Base-by-base conservation (phyloP, 257 asterid genomes). In the Primulina huaijiensis region DNA sequence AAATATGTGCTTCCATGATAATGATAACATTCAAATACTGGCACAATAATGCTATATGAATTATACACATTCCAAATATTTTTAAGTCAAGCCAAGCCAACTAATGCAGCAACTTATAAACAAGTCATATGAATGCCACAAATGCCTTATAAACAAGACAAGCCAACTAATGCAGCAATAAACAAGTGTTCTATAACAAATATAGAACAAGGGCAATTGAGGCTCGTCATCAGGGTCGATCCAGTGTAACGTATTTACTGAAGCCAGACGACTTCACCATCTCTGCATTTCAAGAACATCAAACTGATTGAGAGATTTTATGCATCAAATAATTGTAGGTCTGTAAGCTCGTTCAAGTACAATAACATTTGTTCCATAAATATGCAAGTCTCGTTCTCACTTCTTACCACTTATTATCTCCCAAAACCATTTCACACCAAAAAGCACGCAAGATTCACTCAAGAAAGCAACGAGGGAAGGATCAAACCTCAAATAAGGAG, bases 401-500 rank as follows among this genome's bases (percentile, higher is more conserved):
- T 27, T 66, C 40, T 61, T 27, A 8, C 30, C 30, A 27, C 3
- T 27, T 27, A 27, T 38, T 14, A 14, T 50, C 57, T 50, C 57
- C 21, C 57, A 50, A 50, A 17, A 50, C 21, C 57, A 16, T 50
- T 50, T 50, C 21, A 16, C 57, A 16, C 10, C 53, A 43, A 34
- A 12, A 65, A 75, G 53, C n/a, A 16, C 10, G 17, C 6, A 60
- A 21, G 19, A 19, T n/a, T 7, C 37, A 46, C 63, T 60, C 29
- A 20, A 8, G 23, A 17, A 46, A 53, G 37, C 57, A 62, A 9
- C 50, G 10, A 53, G 12, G 19, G 7, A 53, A 67, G 72, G 12
- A 43, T 50, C 66, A 63, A 75, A 93, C 97, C 99, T 93, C 85
- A 93, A 64, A 78, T 90, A 93, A 70, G 96, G 99, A 74, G 96